phyloP scores from a whole-genome alignment of 139 green algal genomes.

The Tetraselmis striata region DNA sequence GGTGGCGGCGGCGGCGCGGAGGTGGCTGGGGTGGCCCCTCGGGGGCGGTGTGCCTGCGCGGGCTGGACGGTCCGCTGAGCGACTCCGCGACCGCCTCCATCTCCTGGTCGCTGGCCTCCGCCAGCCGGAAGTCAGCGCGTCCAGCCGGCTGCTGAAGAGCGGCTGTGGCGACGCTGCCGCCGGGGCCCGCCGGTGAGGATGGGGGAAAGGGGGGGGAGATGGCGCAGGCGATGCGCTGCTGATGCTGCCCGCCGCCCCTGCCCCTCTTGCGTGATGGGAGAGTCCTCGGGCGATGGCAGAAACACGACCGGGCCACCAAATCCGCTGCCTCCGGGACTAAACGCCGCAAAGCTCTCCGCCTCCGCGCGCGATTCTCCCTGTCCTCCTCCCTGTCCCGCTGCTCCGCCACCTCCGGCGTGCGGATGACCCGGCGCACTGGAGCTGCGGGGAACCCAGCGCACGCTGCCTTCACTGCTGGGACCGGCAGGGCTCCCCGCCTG shows the following conservation, averaged over 20 bases:
- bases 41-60: too few relatives aligned
- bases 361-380: too few relatives aligned
- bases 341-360: not conserved
- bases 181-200: not conserved
- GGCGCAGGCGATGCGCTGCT: not conserved
- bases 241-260: too few relatives aligned
- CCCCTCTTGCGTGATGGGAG: not conserved
- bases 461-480: too few relatives aligned
- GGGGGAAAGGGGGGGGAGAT: not conserved
- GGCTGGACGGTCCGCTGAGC: too few relatives aligned
- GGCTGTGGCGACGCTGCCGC: not conserved
- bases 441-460: too few relatives aligned
- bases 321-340: not conserved
- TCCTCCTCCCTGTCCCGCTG: too few relatives aligned
- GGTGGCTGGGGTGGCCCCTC: too few relatives aligned
- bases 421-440: too few relatives aligned
- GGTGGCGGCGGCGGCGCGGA: too few relatives aligned
- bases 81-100: not conserved
- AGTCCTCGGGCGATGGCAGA: not conserved
- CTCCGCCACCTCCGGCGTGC: too few relatives aligned
- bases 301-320: not conserved
- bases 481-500: too few relatives aligned
- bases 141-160: not conserved
- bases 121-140: not conserved
- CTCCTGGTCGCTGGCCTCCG: not conserved